Evolutionary conservation across 2,329 filamentous ascomycete genomes (phyloP).

Genomic region (Fusarium paranaense): DNA sequence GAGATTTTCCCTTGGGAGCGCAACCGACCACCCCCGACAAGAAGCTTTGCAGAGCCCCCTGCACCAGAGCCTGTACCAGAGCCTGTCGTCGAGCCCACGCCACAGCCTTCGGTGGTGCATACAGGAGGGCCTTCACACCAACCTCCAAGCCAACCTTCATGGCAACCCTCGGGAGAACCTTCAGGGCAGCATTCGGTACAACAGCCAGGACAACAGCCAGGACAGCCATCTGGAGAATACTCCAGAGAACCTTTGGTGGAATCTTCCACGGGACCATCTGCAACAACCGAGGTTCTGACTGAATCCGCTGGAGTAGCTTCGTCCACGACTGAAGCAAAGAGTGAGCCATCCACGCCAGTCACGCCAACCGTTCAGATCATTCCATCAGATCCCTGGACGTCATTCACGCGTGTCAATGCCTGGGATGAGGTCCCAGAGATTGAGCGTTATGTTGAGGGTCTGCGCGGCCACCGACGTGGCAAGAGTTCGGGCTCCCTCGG

Average conservation of each 20-base stretch:
- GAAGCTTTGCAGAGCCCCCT: slow-evolving; percentile 65
- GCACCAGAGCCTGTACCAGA: slow-evolving; percentile 15
- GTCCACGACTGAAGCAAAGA: slow-evolving; percentile 43
- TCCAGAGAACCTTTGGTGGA: not conserved
- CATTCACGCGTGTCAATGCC: slow-evolving; percentile 82
- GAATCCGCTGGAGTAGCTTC: slow-evolving; percentile 52
- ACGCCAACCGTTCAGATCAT: slow-evolving; percentile 61
- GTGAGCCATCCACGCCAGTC: slow-evolving; percentile 59
- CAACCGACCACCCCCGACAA: slow-evolving; percentile 69
- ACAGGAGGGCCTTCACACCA: not conserved
- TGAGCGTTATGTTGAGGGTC: slow-evolving; percentile 82
- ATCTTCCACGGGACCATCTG: slow-evolving; percentile 12
- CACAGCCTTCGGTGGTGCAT: slow-evolving; percentile 5
- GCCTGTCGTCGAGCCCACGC: slow-evolving; percentile 40
- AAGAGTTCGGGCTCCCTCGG: slow-evolving; percentile 47
- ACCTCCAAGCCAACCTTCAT: not conserved
- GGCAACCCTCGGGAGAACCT: not conserved
- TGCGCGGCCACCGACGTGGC: slow-evolving; percentile 70
- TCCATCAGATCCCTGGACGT: slow-evolving; percentile 74
- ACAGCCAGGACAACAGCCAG: not conserved
- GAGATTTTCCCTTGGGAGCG: slow-evolving; percentile 94
- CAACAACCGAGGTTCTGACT: slow-evolving; percentile 39
- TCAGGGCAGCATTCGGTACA: not conserved
- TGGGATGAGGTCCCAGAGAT: slow-evolving; percentile 96
- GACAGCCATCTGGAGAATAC: not conserved